These are phyloP conservation scores for Bathelium albidoporum DNA, from an alignment of 495 filamentous ascomycete species.

Conservation along the genomic window DNA sequence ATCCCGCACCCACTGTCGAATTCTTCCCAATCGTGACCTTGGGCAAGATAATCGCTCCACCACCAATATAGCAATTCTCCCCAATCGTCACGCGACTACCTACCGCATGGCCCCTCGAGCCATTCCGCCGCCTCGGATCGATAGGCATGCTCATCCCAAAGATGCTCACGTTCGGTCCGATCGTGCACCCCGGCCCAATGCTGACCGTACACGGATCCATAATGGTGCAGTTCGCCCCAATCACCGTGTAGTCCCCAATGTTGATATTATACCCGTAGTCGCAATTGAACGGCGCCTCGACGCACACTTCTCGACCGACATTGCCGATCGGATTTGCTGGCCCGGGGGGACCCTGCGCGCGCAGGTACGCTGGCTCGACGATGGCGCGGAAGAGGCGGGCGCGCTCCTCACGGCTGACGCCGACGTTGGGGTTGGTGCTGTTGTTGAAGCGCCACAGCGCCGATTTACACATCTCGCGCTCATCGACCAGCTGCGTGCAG, in stretches of 20 bases:
- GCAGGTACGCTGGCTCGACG: conserved; percentile 29
- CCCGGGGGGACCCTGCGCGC: conserved; percentile 12
- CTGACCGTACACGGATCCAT: conserved; percentile 64
- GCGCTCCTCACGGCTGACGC: conserved; percentile 67
- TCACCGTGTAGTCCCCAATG: conserved; percentile 76
- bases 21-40: conserved; percentile 31
- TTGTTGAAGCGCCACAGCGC: conserved; percentile 87
- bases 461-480: conserved; percentile 75
- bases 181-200: conserved; percentile 70
- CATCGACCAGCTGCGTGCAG: conserved; percentile 66
- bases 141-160: conserved; percentile 65
- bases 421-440: conserved; percentile 59
- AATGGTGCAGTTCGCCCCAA: conserved; percentile 79
- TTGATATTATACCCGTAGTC: conserved; percentile 94
- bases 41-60: conserved; percentile 69
- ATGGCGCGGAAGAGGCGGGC: conserved; percentile 71
- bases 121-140: conserved; percentile 65
- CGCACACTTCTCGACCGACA: conserved; percentile 64
- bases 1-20: conserved; percentile 29
- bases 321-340: conserved; percentile 41
- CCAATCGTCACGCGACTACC: conserved; percentile 70
- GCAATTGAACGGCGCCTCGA: conserved; percentile 86
- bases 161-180: conserved; percentile 83
- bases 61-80: conserved; percentile 83
- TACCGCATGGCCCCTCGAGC: conserved; percentile 59